These are phyloP conservation scores for Niebla homalea DNA, from an alignment of 495 filamentous ascomycete genomes.

Conservation along the genomic window DNA sequence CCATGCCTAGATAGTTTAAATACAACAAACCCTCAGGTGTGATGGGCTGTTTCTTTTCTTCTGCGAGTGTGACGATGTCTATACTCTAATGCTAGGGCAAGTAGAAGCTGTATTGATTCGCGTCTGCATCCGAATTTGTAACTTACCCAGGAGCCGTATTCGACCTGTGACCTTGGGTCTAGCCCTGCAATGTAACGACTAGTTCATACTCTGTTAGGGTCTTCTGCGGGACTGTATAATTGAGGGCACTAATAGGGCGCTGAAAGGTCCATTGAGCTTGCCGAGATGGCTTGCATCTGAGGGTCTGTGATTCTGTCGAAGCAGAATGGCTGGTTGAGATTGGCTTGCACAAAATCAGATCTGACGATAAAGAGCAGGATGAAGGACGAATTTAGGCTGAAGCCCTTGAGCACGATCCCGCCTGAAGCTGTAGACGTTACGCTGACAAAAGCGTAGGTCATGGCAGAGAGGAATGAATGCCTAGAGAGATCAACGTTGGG, in stretches of 20 bases:
- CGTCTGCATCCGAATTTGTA: conserved; percentile 23
- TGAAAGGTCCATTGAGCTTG: not conserved
- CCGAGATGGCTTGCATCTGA: no score
- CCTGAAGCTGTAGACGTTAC: conserved; percentile 39
- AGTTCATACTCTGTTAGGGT: not conserved
- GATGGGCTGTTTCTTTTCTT: conserved; percentile 34
- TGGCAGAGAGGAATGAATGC: conserved; percentile 32
- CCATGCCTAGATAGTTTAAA: no score
- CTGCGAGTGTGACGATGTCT: conserved; percentile 25
- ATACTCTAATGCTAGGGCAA: conserved; percentile 33
- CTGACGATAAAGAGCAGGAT: conserved; percentile 25
- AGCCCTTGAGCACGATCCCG: conserved; percentile 46
- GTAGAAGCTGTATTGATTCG: conserved; percentile 34
- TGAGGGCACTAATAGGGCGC: no score
- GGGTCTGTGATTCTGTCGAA: conserved; percentile 15
- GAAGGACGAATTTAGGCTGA: conserved; percentile 27
- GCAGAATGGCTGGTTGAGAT: conserved; percentile 28
- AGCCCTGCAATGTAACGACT: not conserved
- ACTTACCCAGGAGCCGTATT: conserved; percentile 31
- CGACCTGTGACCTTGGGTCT: not conserved
- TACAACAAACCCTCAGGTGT: conserved; percentile 38
- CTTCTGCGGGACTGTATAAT: not conserved
- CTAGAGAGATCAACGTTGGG: conserved; percentile 12
- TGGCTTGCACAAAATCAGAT: conserved; percentile 36
- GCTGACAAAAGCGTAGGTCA: conserved; percentile 30